These are phyloP conservation scores for Phaseolus lunatus DNA, from an alignment of 306 rosid genomes.

Conservation along the genomic window DNA sequence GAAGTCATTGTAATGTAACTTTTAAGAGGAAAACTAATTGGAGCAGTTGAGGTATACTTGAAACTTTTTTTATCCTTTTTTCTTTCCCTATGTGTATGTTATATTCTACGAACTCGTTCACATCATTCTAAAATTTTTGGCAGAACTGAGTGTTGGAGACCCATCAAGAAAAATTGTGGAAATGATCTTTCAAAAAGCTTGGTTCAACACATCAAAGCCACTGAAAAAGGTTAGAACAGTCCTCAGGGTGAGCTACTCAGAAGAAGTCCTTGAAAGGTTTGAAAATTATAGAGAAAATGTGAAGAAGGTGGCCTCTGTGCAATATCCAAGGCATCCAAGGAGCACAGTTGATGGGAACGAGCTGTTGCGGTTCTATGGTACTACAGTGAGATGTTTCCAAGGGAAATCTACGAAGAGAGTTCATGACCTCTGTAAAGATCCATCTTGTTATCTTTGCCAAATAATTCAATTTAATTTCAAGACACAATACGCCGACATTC, in stretches of 20 bases:
- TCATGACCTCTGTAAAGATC: constrained; percentile 55
- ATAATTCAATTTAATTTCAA: constrained; percentile 59
- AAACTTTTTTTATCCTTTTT: constrained; percentile 18
- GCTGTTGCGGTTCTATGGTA: constrained; percentile 60
- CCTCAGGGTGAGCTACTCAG: constrained; percentile 61
- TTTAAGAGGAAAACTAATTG: not conserved
- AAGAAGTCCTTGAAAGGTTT: constrained; percentile 56
- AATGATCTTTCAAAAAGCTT: constrained; percentile 70
- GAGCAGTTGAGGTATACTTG: not conserved
- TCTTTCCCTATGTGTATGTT: constrained; percentile 9
- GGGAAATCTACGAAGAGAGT: constrained; percentile 49
- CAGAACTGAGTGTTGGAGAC: constrained; percentile 66
- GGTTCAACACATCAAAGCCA: constrained; percentile 57
- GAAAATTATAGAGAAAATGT: constrained; percentile 76
- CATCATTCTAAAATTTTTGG: not conserved
- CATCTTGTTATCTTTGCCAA: constrained; percentile 64
- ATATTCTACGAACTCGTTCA: constrained; percentile 13
- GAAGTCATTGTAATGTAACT: constrained; percentile 9
- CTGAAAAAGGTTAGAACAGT: constrained; percentile 57
- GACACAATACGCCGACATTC: constrained; percentile 41
- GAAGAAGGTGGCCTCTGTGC: constrained; percentile 54
- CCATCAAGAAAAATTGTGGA: constrained; percentile 78
- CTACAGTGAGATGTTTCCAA: constrained; percentile 64
- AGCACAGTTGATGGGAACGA: constrained; percentile 77
- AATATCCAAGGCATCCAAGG: constrained; percentile 60